Conservation (phyloP, 441 rosid genomes). For the Isatis lusitanica region DNA sequence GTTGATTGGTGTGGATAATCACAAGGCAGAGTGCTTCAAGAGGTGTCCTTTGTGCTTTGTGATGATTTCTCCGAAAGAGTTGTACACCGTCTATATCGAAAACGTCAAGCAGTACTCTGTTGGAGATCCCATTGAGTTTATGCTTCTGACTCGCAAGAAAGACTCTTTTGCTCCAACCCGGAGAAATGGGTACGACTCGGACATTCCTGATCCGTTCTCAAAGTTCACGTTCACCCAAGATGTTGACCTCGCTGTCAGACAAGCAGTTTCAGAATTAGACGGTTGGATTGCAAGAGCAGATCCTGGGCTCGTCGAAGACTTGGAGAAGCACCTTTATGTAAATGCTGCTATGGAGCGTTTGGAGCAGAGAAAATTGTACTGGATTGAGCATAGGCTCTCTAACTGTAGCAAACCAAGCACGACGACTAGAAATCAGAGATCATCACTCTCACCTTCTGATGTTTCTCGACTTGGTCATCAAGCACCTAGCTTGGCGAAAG, state of each 20-base stretch:
- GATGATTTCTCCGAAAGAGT: conserved; percentile 79
- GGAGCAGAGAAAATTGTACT: conserved; percentile 71
- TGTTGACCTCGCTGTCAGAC: conserved; percentile 79
- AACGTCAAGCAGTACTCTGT: conserved; percentile 61
- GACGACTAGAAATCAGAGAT: conserved; percentile 31
- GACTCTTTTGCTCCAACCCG: conserved; percentile 59
- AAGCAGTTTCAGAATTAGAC: conserved; percentile 87
- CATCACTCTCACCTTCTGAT: conserved; percentile 30
- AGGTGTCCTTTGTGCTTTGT: conserved; percentile 95
- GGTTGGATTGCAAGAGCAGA: conserved; percentile 85
- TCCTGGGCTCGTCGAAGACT: conserved; percentile 88
- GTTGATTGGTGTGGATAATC: conserved; percentile 72
- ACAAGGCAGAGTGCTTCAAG: conserved; percentile 64
- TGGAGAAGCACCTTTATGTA: conserved; percentile 90
- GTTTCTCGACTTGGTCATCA: conserved; percentile 38
- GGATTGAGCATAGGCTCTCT: conserved; percentile 64
- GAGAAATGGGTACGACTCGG: conserved; percentile 44
- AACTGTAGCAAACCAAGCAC: conserved; percentile 34
- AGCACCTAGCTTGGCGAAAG: conserved; percentile 23
- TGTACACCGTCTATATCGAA: conserved; percentile 77
- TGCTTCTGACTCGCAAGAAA: conserved; percentile 79
- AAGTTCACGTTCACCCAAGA: conserved; percentile 85
- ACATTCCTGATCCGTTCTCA: conserved; percentile 58
- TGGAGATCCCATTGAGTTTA: conserved; percentile 71
- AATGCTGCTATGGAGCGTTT: conserved; percentile 84